Evolutionary conservation across 306 rosid species (phyloP).

Genomic region (Rosa rugosa): DNA sequence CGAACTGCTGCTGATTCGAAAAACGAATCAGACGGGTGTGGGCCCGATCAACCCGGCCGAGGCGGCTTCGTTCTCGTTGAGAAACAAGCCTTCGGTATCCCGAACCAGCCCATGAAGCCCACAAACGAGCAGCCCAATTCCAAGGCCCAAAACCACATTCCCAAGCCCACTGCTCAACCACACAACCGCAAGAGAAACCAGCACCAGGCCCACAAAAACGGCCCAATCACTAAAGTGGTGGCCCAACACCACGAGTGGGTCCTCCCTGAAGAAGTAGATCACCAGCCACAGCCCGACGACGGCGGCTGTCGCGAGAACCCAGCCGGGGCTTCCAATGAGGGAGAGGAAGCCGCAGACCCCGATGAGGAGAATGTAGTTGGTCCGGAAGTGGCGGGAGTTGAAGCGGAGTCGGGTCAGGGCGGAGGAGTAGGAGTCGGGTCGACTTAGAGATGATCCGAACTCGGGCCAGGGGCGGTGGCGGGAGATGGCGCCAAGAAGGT

Average conservation of each 20-base stretch:
- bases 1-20: background rate
- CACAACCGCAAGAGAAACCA: background rate
- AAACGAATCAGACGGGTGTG: background rate
- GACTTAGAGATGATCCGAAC: conserved; percentile 4
- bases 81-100: conserved; percentile 16
- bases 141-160: background rate
- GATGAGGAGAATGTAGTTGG: conserved; percentile 23
- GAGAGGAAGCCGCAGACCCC: background rate
- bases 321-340: conserved; percentile 6
- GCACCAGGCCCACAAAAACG: background rate
- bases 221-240: background rate
- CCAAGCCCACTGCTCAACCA: background rate
- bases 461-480: conserved; percentile 12
- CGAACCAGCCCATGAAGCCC: conserved; percentile 15
- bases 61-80: conserved; percentile 7
- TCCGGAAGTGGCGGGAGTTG: conserved; percentile 14
- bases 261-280: conserved; percentile 22
- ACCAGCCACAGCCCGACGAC: conserved; percentile 23
- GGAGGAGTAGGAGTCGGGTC: background rate
- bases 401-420: background rate
- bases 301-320: background rate
- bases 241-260: conserved; percentile 19
- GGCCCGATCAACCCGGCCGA: conserved; percentile 15
- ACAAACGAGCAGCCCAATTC: background rate
- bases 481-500: conserved; percentile 16